A percentile compares a stretch with the other conserved stretches of the same genome.
Conservation (phyloP, 345 rosid genomes). For the Acer saccharum region DNA sequence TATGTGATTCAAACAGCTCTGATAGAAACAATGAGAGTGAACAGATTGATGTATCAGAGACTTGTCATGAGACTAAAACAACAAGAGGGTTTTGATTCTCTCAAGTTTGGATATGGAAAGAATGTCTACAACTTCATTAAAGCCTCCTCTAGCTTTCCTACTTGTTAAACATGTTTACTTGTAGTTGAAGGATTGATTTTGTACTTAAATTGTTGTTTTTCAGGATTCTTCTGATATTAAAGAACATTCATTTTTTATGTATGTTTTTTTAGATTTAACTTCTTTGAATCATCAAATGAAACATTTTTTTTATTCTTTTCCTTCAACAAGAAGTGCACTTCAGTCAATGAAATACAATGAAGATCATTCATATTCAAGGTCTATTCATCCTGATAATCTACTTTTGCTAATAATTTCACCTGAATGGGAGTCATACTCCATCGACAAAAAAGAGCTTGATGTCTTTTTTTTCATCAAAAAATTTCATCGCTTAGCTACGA, state of each 20-base stretch:
- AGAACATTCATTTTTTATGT: too few species aligned
- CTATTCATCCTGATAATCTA: not conserved
- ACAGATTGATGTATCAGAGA: not conserved
- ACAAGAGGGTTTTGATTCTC: not conserved
- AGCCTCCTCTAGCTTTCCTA: too few species aligned
- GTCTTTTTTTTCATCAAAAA: too few species aligned
- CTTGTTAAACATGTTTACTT: too few species aligned
- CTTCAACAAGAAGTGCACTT: not conserved
- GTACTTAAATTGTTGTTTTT: too few species aligned
- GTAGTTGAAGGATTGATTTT: too few species aligned
- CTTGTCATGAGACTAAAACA: constrained; percentile 19
- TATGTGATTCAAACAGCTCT: constrained; percentile 40
- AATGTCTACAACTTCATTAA: constrained; percentile 18
- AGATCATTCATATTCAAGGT: not conserved
- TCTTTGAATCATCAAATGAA: too few species aligned
- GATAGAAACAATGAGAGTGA: constrained; percentile 12
- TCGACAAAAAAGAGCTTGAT: not conserved
- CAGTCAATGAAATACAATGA: not conserved
- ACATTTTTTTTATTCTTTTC: too few species aligned
- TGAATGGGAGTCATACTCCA: not conserved
- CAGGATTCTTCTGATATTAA: too few species aligned
- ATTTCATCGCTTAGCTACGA: not conserved
- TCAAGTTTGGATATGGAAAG: constrained; percentile 25
- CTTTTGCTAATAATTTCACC: not conserved
- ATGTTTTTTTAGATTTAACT: too few species aligned